A percentile compares a stretch with the other conserved stretches of the same genome.
phyloP scores from a whole-genome alignment of 768 basidiomycete genomes.

The Pleurotus citrinopileatus region DNA sequence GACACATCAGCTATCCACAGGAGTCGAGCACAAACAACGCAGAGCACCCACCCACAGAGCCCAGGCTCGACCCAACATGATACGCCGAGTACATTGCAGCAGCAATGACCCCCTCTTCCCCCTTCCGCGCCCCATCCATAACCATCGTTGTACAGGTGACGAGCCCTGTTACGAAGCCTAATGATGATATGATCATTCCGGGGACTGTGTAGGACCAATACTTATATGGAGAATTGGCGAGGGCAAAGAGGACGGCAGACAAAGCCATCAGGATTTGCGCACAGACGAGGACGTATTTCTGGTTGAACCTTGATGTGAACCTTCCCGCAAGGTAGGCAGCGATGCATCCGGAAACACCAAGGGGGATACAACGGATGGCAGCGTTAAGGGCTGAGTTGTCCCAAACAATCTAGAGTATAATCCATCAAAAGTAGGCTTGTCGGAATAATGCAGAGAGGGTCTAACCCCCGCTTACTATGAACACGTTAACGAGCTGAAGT shows the following conservation, averaged over 20 bases:
- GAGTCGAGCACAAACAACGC: no score
- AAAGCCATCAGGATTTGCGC: constrained; percentile 32
- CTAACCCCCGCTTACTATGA: constrained; percentile 20
- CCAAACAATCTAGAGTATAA: constrained; percentile 23
- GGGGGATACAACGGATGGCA: constrained; percentile 25
- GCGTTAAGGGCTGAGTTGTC: constrained; percentile 31
- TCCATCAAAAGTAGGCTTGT: constrained; percentile 16
- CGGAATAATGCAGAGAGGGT: neutral
- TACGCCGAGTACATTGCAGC: constrained; percentile 14
- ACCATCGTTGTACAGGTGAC: constrained; percentile 14
- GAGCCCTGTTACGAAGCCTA: constrained; percentile 38
- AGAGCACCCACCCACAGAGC: constrained; percentile 7
- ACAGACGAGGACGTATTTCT: constrained; percentile 28
- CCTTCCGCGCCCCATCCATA: constrained; percentile 12
- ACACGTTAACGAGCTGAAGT: constrained; percentile 21
- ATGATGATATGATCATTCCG: constrained; percentile 41
- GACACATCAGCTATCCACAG: no score
- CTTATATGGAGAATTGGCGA: constrained; percentile 29
- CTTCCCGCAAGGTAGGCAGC: constrained; percentile 1
- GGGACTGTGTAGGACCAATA: constrained; percentile 48
- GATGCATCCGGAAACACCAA: constrained; percentile 3
- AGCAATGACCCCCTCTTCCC: constrained; percentile 13
- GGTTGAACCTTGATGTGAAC: neutral
- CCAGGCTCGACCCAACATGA: constrained; percentile 11
- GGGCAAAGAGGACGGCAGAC: constrained; percentile 35